A percentile compares a stretch with the other conserved stretches of the same genome.
Evolutionary conservation across 2,329 filamentous ascomycete species (phyloP).

Genomic region (Aurifilum marmelostoma): DNA sequence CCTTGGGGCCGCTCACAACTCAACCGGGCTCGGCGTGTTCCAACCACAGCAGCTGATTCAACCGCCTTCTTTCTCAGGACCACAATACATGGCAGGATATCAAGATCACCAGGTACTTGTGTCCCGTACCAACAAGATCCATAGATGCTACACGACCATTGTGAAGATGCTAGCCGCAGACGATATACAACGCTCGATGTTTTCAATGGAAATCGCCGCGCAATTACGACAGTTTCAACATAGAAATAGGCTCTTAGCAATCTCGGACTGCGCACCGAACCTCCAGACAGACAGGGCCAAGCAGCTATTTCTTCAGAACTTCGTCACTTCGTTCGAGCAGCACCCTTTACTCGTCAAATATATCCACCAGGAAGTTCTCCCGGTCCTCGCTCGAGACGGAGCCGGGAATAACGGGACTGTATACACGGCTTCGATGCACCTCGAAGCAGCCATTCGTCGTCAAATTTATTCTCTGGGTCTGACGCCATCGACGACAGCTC

Average conservation of each 20-base stretch:
- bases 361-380: background rate
- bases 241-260: constrained; percentile 21
- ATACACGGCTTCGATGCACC: background rate
- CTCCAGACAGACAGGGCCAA: background rate
- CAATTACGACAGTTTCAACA: constrained; percentile 12
- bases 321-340: constrained; percentile 14
- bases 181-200: background rate
- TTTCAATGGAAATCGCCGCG: background rate
- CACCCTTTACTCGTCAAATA: constrained; percentile 9
- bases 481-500: constrained; percentile 10
- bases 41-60: background rate
- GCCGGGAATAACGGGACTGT: background rate
- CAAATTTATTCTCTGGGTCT: background rate
- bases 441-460: background rate
- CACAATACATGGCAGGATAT: background rate
- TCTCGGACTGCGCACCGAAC: constrained; percentile 9
- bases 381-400: background rate
- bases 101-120: background rate
- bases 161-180: background rate
- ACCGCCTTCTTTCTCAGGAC: background rate
- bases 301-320: constrained; percentile 17
- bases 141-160: background rate
- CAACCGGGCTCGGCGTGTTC: background rate
- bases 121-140: background rate
- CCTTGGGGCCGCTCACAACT: background rate